phyloP scores from a whole-genome alignment of 345 rosid species.

The Gossypium arboreum region DNA sequence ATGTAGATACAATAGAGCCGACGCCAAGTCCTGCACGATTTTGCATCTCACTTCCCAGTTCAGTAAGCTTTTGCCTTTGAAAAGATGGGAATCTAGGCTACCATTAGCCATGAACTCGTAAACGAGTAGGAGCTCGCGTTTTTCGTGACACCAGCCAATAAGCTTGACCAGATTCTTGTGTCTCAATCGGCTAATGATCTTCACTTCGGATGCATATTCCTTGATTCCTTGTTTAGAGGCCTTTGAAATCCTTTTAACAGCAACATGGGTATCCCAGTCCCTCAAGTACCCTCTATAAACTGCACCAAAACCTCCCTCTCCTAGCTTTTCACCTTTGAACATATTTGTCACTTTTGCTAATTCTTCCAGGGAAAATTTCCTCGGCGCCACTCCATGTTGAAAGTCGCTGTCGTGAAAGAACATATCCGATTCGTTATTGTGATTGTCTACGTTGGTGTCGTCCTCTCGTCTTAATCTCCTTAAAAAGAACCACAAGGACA shows the following conservation, averaged over 20 bases:
- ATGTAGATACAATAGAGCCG: slow-evolving; percentile 22
- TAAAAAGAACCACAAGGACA: background rate
- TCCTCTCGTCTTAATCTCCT: background rate
- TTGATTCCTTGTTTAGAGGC: slow-evolving; percentile 21
- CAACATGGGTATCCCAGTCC: background rate
- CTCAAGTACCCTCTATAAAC: slow-evolving; percentile 20
- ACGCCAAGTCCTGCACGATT: slow-evolving; percentile 24
- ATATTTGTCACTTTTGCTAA: slow-evolving; percentile 16
- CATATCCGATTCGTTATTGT: too few relatives aligned
- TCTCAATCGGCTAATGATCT: slow-evolving; percentile 28
- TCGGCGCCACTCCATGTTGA: background rate
- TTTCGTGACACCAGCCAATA: slow-evolving; percentile 48
- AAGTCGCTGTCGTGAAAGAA: background rate
- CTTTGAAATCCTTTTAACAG: slow-evolving; percentile 24
- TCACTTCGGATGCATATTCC: slow-evolving; percentile 12
- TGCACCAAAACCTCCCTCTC: background rate
- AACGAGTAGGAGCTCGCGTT: slow-evolving; percentile 12
- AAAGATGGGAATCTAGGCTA: slow-evolving; percentile 23
- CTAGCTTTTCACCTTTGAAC: slow-evolving; percentile 18
- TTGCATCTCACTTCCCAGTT: slow-evolving; percentile 22
- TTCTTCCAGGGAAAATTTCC: slow-evolving; percentile 19
- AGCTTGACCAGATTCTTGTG: slow-evolving; percentile 46
- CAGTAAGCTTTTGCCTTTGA: slow-evolving; percentile 11
- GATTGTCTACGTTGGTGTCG: background rate
- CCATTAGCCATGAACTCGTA: slow-evolving; percentile 18